phyloP scores from a whole-genome alignment of 306 rosid genomes.

The Begonia masoniana region DNA sequence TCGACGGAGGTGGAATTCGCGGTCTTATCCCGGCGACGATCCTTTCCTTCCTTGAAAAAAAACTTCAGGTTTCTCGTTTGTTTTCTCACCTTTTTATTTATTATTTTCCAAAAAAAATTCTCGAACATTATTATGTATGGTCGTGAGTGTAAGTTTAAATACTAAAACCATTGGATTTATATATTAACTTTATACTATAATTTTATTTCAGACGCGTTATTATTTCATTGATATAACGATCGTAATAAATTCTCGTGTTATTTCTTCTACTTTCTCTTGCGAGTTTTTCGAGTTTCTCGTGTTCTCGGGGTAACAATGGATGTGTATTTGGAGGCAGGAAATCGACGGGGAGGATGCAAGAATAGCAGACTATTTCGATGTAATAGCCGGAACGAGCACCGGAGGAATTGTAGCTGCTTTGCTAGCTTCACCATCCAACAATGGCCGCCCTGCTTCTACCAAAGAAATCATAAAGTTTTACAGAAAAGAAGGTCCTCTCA shows the following conservation, averaged over 20 bases:
- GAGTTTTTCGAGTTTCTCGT: no score
- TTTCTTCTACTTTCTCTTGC: no score
- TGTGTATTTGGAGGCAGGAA: slow-evolving; percentile 1
- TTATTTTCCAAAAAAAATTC: no score
- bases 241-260: no score
- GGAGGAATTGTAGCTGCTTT: slow-evolving; percentile 15
- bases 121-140: no score
- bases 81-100: not conserved
- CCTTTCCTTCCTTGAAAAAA: not conserved
- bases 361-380: slow-evolving; percentile 14
- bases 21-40: not conserved
- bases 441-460: slow-evolving; percentile 7
- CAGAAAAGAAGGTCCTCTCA: slow-evolving; percentile 1
- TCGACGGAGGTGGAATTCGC: slow-evolving; percentile 8
- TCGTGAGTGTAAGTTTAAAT: no score
- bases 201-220: no score
- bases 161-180: no score
- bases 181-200: no score
- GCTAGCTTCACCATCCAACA: slow-evolving; percentile 5
- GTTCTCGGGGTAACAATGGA: no score
- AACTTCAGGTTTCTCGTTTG: not conserved
- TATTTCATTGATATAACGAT: no score
- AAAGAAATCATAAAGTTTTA: slow-evolving; percentile 6
- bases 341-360: slow-evolving; percentile 10
- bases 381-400: slow-evolving; percentile 12